These are phyloP conservation scores for Rubia tinctorum DNA, from an alignment of 305 asterid genomes.

Conservation along the genomic window DNA sequence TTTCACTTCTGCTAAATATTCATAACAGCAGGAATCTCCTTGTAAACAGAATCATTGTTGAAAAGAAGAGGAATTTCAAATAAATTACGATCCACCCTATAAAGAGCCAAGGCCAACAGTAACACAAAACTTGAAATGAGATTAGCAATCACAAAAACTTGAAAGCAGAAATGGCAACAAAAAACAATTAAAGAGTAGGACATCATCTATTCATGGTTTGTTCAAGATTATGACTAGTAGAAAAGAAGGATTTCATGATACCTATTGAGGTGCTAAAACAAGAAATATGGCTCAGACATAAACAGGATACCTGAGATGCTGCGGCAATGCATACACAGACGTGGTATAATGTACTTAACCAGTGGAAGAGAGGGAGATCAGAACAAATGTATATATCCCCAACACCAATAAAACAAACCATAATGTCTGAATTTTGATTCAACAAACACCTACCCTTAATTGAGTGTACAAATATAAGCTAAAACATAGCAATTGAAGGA, in stretches of 20 bases:
- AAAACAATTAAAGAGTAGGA: neutral
- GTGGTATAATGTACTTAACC: too few species aligned
- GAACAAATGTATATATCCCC: neutral
- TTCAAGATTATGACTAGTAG: neutral
- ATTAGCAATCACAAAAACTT: neutral
- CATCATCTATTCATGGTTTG: neutral
- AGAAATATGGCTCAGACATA: neutral
- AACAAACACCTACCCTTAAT: neutral
- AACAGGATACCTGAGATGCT: neutral
- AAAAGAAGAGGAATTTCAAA: neutral
- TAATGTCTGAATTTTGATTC: neutral
- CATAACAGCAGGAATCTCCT: neutral
- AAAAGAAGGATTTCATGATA: neutral
- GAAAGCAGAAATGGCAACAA: neutral
- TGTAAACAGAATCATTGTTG: neutral
- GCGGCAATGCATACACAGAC: neutral
- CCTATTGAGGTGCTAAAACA: neutral
- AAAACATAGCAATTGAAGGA: neutral
- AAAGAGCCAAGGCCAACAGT: too few species aligned
- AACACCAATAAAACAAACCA: neutral
- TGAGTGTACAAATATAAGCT: neutral
- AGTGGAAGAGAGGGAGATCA: neutral
- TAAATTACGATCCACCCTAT: too few species aligned
- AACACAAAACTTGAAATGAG: neutral
- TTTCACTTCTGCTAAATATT: neutral